Base-by-base conservation (phyloP, 306 rosid species). In the Rosa lucieae region DNA sequence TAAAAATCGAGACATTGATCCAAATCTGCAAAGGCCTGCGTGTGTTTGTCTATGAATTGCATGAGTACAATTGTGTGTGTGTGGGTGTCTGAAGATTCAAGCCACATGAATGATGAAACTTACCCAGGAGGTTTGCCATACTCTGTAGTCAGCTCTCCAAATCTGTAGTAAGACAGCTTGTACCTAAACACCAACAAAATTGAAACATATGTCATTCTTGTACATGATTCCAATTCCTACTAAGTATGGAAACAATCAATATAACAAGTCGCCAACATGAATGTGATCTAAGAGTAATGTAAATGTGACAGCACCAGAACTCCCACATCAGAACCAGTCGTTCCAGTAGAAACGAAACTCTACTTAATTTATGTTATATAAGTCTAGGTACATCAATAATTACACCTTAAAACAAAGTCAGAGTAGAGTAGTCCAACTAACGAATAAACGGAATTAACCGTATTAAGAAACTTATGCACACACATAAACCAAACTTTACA, bases 71-170 rank as follows among this genome's bases (percentile, higher is more conserved):
- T 11, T 10, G 13, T 37, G 32, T 35, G 58, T 20, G n/a, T 29
- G 8, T 59, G 29, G 10, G 42, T 13, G 4, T 62, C 8, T 15
- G 37, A 21, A n/a, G 72, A 46, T 61, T 77, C 58, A 63, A 76
- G 67, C 53, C 70, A 66, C 47, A 29, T 3, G 43, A 67, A 3
- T 4, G 3, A 20, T 8, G 15, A 72, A 78, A 86, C 96, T 87
- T 85, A 93, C 99, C 99, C 99, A 2, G 99, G 90, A 53, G 98
- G 99, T 82, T 88, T 96, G 62, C 99, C 99, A 90, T 96, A 93
- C 86, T 96, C 99, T 39, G 99, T 96, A 17, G 92, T 89, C 83
- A 96, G 84, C 91, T 96, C 99, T 76, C 99, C 99, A 80, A 96
- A 96, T 73, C 99, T 94, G 86, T 96, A 96, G 74, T 96, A 96